Evolutionary conservation across 2,329 filamentous ascomycete species (phyloP).

Genomic region (Cadophora gregata): DNA sequence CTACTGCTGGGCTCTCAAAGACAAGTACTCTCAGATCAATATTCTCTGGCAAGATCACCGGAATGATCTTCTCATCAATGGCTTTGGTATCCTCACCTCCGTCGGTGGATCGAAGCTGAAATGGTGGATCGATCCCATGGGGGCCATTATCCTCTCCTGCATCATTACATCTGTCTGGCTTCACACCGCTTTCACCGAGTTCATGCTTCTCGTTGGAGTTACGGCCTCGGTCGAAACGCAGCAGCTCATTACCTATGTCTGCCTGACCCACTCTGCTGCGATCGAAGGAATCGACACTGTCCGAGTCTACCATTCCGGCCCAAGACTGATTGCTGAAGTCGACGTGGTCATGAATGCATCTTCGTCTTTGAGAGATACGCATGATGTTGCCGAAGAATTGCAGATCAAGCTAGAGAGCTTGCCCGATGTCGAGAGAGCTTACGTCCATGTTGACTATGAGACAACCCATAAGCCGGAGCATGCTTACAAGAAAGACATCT

Average conservation of each 20-base stretch:
- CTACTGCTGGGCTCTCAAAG: constrained; percentile 90
- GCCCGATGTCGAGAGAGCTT: constrained; percentile 90
- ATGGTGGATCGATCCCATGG: constrained; percentile 96
- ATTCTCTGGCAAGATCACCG: constrained; percentile 98
- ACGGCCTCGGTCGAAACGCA: constrained; percentile 84
- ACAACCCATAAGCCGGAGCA: constrained; percentile 94
- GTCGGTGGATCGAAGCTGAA: constrained; percentile 86
- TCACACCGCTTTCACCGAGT: constrained; percentile 84
- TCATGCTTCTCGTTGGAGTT: constrained; percentile 88
- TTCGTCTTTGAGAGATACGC: constrained; percentile 75
- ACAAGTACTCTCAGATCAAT: constrained; percentile 88
- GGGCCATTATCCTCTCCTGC: constrained; percentile 82
- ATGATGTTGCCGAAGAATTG: constrained; percentile 92
- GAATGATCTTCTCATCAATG: constrained; percentile 97
- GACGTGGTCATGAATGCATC: constrained; percentile 91
- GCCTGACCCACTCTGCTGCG: constrained; percentile 84
- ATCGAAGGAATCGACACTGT: constrained; percentile 94
- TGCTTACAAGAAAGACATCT: constrained; percentile 66
- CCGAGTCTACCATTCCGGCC: constrained; percentile 87
- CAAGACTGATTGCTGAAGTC: constrained; percentile 90
- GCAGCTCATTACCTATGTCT: constrained; percentile 95
- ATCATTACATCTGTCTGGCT: constrained; percentile 84
- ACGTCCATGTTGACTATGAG: constrained; percentile 97
- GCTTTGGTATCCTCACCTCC: constrained; percentile 87
- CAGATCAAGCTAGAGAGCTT: constrained; percentile 94